Evolutionary conservation across 805 yeast genomes (phyloP).

Genomic region (Lipomyces sp.): DNA sequence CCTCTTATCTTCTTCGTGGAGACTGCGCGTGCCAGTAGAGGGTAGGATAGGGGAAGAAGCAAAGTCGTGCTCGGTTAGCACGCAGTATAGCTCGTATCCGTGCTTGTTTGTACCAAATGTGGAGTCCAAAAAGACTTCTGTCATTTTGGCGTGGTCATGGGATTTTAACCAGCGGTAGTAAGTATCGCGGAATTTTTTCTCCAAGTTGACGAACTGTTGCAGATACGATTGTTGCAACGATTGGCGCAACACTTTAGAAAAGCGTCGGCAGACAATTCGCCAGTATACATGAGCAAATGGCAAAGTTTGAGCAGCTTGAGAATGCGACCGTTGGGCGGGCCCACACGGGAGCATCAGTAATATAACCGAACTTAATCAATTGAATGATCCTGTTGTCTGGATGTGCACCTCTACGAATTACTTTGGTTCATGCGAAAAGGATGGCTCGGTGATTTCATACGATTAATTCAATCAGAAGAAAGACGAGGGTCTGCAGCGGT

Average conservation of each 20-base stretch:
- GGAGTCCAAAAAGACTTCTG: no score
- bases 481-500: no score
- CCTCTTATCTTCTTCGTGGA: not conserved
- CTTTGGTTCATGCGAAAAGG: no score
- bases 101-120: no score
- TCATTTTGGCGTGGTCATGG: no score
- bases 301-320: not conserved
- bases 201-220: not conserved
- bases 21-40: no score
- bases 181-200: not conserved
- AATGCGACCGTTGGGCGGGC: not conserved
- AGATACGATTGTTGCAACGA: not conserved
- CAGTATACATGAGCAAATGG: not conserved
- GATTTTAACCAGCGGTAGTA: not conserved
- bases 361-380: slow-evolving; percentile 4
- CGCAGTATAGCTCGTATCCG: no score
- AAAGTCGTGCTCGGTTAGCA: no score
- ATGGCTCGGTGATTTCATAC: not conserved
- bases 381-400: not conserved
- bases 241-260: not conserved
- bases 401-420: not conserved
- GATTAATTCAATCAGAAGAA: not conserved
- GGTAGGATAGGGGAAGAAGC: no score
- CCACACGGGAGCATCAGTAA: not conserved
- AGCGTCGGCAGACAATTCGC: not conserved